Base-by-base conservation (phyloP, 306 rosid genomes). In the Dalbergia cultrata region DNA sequence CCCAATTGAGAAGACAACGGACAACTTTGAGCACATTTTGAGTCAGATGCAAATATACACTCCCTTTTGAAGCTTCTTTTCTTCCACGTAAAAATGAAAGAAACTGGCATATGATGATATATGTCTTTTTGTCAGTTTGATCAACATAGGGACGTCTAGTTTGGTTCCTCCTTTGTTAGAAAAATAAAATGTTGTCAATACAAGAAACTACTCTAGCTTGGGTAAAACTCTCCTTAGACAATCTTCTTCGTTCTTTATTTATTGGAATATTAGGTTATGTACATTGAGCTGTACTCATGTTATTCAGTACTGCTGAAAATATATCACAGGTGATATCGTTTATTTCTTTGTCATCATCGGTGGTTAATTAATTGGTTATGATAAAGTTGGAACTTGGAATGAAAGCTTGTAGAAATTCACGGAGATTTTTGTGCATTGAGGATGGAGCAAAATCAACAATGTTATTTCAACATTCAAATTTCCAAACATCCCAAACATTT, bases 11-110 rank as follows among this genome's bases (percentile, higher is more conserved):
- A 91, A 90, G 74, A 86, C 94, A n/a, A 80, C 92, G 0, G 97
- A 92, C 19, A 92, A 94, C 85, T 94, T 94, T 39, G 98, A 94
- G 44, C 95, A 88, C 66, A 94, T 94, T 79, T 85, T 94, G 91
- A 86, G 83, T 81, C 97, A 93, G 85, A 92, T 94, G 98, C 97
- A 92, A 22, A 85, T 91, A 77, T 92, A 91, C 87, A 76, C 88
- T 75, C 91, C 95, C 60, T 83, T 85, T 68, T 91, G 79, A 87
- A 67, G 4, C 7, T 73, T 65, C 68, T 47, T 71, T 54, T 37
- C 0, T 19, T 17, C 3, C 71, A 37, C 37, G 18, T 49, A 14
- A 45, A 63, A 14, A 3, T 16, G 31, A 49, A 66, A 39, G 57
- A 61, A 5, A 22, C 37, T 26, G 60, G 68, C 17, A 16, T 50